Conservation (phyloP, 2,329 filamentous ascomycete genomes). For the Fonsecaea pedrosoi region DNA sequence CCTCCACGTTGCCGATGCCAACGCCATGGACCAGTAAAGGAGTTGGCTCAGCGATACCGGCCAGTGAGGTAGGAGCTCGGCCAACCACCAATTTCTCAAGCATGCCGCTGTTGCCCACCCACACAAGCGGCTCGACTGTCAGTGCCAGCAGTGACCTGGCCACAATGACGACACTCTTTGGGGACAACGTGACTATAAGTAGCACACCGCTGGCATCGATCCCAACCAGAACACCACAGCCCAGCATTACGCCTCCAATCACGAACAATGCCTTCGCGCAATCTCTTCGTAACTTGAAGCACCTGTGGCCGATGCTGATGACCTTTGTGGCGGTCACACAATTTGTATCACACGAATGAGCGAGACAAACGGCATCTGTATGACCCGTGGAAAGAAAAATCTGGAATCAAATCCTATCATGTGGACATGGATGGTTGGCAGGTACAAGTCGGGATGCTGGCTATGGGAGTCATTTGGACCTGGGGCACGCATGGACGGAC, state of each 20-base stretch:
- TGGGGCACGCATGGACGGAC: not conserved
- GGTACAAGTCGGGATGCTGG: constrained; percentile 9
- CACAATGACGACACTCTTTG: constrained; percentile 9
- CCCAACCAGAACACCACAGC: constrained; percentile 1
- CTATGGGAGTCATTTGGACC: constrained; percentile 17
- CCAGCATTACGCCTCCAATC: constrained; percentile 24
- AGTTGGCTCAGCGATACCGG: constrained; percentile 55
- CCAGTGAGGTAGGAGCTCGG: constrained; percentile 49
- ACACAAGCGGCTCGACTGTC: constrained; percentile 8
- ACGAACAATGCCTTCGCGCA: constrained; percentile 4
- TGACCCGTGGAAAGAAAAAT: not conserved
- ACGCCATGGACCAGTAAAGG: constrained; percentile 56
- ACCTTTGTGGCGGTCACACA: constrained; percentile 2
- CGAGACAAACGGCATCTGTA: not conserved
- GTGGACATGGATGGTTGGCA: not conserved
- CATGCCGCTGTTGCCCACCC: constrained; percentile 12
- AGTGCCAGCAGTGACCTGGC: constrained; percentile 4
- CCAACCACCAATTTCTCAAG: constrained; percentile 22
- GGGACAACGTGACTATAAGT: constrained; percentile 3
- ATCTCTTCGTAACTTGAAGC: not conserved
- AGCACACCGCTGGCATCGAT: constrained; percentile 4
- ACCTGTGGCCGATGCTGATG: constrained; percentile 6
- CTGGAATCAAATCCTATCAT: constrained; percentile 2
- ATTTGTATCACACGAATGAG: not conserved
- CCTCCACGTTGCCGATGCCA: constrained; percentile 53